Conservation (phyloP, 441 rosid species). For the Gossypium schwendimanii region DNA sequence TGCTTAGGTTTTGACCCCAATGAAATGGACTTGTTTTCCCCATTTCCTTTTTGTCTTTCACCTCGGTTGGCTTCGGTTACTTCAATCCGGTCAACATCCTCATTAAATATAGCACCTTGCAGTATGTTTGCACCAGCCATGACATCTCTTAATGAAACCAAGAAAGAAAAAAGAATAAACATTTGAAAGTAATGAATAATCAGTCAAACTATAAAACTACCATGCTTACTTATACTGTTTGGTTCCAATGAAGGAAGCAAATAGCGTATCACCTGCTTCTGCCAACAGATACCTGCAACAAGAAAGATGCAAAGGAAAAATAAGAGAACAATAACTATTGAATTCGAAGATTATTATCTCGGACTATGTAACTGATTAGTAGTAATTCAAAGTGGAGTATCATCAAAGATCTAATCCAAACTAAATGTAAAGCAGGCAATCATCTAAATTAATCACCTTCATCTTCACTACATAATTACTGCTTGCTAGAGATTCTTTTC, state of each 20-base stretch:
- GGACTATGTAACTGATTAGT: background rate
- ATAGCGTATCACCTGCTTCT: conserved; percentile 88
- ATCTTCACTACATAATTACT: background rate
- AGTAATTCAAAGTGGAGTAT: background rate
- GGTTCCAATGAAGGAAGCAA: conserved; percentile 95
- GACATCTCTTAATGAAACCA: conserved; percentile 58
- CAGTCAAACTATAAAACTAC: conserved; percentile 7
- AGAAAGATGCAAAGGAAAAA: background rate
- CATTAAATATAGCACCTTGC: conserved; percentile 90
- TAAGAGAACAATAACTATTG: background rate
- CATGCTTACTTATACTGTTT: conserved; percentile 81
- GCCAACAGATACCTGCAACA: conserved; percentile 75
- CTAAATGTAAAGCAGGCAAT: background rate
- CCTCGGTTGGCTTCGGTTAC: conserved; percentile 32
- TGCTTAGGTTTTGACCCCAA: conserved; percentile 46
- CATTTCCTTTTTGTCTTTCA: conserved; percentile 43
- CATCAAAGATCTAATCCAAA: background rate
- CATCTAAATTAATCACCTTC: background rate
- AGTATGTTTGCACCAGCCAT: conserved; percentile 91
- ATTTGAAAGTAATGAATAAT: conserved; percentile 10
- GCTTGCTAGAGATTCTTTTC: background rate
- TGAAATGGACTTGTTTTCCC: conserved; percentile 35
- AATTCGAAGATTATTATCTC: background rate
- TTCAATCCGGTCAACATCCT: conserved; percentile 45
- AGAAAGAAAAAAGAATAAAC: background rate